Evolutionary conservation across 192 early-diverging fungal species (phyloP).

Genomic region (Dimargaris xerosporica): DNA sequence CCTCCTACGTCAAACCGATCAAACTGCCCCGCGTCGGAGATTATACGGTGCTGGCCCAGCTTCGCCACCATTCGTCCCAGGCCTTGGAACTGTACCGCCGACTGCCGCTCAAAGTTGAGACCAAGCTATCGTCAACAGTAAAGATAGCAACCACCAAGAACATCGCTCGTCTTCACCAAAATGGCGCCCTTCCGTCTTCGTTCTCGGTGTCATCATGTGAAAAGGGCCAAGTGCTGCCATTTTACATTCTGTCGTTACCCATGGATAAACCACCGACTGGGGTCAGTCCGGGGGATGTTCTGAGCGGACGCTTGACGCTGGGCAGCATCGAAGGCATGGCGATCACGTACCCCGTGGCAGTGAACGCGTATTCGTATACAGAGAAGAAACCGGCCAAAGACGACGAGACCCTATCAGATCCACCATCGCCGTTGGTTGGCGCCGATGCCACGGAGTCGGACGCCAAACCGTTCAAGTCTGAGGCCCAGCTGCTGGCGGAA

Average conservation of each 20-base stretch:
- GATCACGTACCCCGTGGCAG: constrained; percentile 29
- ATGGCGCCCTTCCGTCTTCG: constrained; percentile 35
- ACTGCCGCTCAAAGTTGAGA: constrained; percentile 47
- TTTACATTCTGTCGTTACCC: constrained; percentile 14
- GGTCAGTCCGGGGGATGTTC: constrained; percentile 61
- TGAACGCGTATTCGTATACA: constrained; percentile 11
- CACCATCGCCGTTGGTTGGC: constrained; percentile 30
- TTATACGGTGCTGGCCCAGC: constrained; percentile 67
- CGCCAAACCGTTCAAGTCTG: constrained; percentile 24
- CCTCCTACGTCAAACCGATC: constrained; percentile 53
- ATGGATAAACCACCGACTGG: constrained; percentile 34
- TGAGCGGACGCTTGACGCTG: constrained; percentile 52
- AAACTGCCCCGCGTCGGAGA: constrained; percentile 65
- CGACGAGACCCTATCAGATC: constrained; percentile 28
- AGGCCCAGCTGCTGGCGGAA: constrained; percentile 41
- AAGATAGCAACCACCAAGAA: constrained; percentile 34
- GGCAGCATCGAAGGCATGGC: constrained; percentile 21
- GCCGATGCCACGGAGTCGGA: constrained; percentile 28
- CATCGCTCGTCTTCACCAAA: constrained; percentile 16
- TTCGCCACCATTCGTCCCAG: constrained; percentile 48
- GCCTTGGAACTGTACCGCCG: constrained; percentile 61
- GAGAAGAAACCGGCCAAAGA: background rate
- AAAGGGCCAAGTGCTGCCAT: constrained; percentile 24
- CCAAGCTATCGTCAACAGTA: constrained; percentile 35
- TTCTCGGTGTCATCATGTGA: constrained; percentile 13